Evolutionary conservation across 1,139 yeast genomes (phyloP), one percentile per base, ranked within the genome.

Genomic region (Scheffersomyces insectosa): DNA sequence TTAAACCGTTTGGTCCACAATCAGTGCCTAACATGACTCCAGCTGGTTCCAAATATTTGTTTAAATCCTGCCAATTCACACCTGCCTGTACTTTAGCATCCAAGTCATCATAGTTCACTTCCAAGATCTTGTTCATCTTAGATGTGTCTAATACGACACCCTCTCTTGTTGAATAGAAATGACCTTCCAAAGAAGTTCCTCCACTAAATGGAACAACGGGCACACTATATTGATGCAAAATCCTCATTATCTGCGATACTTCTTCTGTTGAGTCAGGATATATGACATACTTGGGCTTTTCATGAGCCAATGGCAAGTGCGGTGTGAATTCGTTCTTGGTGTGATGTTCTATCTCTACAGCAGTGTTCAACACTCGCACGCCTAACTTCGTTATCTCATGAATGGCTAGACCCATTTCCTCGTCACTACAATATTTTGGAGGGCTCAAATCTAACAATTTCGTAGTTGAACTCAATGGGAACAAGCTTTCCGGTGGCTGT

Each of bases 171-270:
- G 75, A 69, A 46, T 60, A 67, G 49, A 73, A 70, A 51, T 73
- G 77, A 2, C 79, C 78, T 47, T 73, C 79, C 20, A 73, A 54
- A 3, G 77, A 69, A 0, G 77, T 68, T 0, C 77, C 77, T 0
- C 77, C 79, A 2, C 89, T 77, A 56, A 77, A 88, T 5, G 96
- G 96, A 25, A 89, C 86, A 16, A 72, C 72, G 1, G 79, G 79
- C 0, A 72, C 76, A 28, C 52, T 57, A 48, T 62, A 64, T 37
- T 65, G 48, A 48, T 68, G 61, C 37, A 68, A 57, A 5, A 70
- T 55, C 42, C 62, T 64, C 66, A 73, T 59, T 6, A 65, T 55
- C 35, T 56, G 49, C 3, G 75, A 66, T 1, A 72, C 75, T 42
- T 71, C 64, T 37, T 67, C 63, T 0, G 78, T 73, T 4, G 70